Base-by-base conservation (phyloP, 2,329 filamentous ascomycete genomes). In the Aspergillus latus region DNA sequence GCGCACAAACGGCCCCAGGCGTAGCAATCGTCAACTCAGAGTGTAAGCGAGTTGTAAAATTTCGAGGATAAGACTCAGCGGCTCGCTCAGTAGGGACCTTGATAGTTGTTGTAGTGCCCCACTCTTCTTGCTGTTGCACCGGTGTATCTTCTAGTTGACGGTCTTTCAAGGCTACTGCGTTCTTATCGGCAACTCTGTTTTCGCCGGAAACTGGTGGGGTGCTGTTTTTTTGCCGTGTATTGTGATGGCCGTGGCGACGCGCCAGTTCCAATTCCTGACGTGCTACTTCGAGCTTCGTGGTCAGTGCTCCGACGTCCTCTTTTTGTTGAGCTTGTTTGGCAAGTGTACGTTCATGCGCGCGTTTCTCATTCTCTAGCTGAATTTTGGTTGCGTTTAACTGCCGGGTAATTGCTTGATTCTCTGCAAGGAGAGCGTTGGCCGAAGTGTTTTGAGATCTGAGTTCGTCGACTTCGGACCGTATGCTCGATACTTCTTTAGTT, bases 361-460 rank as follows among this genome's bases (percentile, higher is more conserved):
- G 83, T 71, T 86, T 93, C 69, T 94, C 90, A 62, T 89, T 90
- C 62, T 92, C 90, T 2, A 96, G 80, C 64, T 96, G 89, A 43
- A 90, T 86, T 71, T 96, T 89, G 2, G 92, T 73, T 1, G 87
- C 85, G 66, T 82, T 87, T 29, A 96, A 73, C 72, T 94, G 89
- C 46, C 89, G 86, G 68, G 94, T 87, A 11, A 97, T 75, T 1
- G 88, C 82, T 45, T 93, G 79, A 71, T 95, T 96, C 68, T 96
- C 91, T 1, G 88, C 80, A 13, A 95, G 78, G 9, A 90, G 77
- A 2, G 83, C 81, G 66, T 92, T 86, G 52, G 92, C 85, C 11
- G 80, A 78, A 32, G 76, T 72, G 16, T 78, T 78, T 68, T 88
- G 84, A 5, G 80, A 77, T 60, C 80, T 81, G 11, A 88, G 73